These are phyloP conservation scores for Rostrohypoxylon terebratum DNA, from an alignment of 495 filamentous ascomycete species.

Conservation along the genomic window DNA sequence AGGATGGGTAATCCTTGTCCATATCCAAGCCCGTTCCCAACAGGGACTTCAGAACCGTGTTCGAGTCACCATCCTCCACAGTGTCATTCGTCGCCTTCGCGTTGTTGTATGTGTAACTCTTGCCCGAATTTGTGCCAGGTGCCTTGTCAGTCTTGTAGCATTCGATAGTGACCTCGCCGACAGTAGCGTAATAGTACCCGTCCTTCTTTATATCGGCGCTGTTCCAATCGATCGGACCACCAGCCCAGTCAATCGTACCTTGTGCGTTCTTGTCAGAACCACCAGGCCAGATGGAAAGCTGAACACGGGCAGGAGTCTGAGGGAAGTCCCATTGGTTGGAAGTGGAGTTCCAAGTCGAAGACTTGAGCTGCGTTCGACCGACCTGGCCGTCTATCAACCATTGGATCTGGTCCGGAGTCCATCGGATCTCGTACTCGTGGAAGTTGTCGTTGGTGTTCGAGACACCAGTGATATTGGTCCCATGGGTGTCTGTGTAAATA, in stretches of 20 bases:
- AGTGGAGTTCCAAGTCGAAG: constrained; percentile 86
- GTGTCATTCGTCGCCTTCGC: constrained; percentile 75
- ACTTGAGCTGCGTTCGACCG: constrained; percentile 77
- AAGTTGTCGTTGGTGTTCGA: constrained; percentile 80
- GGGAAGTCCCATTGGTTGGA: constrained; percentile 87
- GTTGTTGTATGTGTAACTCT: constrained; percentile 81
- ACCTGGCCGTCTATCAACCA: constrained; percentile 87
- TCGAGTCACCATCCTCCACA: constrained; percentile 77
- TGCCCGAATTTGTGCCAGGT: constrained; percentile 69
- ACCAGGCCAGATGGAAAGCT: constrained; percentile 96
- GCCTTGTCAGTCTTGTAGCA: constrained; percentile 80
- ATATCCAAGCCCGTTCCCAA: constrained; percentile 81
- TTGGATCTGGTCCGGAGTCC: constrained; percentile 83
- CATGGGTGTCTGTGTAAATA: constrained; percentile 71
- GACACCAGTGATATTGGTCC: constrained; percentile 72
- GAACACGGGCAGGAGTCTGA: constrained; percentile 91
- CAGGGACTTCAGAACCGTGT: constrained; percentile 82
- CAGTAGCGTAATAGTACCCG: constrained; percentile 89
- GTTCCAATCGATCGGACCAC: constrained; percentile 90
- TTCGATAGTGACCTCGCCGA: constrained; percentile 79
- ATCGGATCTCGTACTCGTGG: constrained; percentile 94
- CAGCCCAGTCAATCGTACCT: constrained; percentile 93
- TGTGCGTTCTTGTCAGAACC: constrained; percentile 80
- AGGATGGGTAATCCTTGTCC: constrained; percentile 58
- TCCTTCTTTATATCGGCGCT: constrained; percentile 79